Evolutionary conservation across 2,329 filamentous ascomycete species (phyloP).

Genomic region (Trichoderma harzianum): DNA sequence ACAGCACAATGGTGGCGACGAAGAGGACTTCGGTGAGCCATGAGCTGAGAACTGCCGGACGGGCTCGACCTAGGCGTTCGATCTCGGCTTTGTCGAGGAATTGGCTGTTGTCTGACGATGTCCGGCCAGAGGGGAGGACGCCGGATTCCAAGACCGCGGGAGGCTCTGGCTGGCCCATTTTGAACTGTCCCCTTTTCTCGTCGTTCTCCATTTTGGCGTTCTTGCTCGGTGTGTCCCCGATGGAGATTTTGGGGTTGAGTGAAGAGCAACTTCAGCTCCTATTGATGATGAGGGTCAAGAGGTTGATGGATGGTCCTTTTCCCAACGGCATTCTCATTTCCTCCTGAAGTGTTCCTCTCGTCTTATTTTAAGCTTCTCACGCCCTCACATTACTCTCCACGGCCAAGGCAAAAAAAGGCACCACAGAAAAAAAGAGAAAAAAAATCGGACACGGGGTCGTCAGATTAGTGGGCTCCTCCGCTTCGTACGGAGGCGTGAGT

Average conservation of each 20-base stretch:
- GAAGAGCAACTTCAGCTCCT: neutral
- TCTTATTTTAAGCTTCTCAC: neutral
- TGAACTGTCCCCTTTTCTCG: neutral
- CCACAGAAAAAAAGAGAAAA: neutral
- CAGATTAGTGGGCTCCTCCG: neutral
- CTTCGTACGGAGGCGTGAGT: neutral
- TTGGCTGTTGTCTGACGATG: neutral
- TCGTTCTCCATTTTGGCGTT: neutral
- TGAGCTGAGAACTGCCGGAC: constrained; percentile 54
- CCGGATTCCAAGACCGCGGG: neutral
- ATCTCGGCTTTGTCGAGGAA: constrained; percentile 37
- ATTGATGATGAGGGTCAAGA: neutral
- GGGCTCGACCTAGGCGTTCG: constrained; percentile 59
- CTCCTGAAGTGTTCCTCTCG: neutral
- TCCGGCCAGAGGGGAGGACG: constrained; percentile 2
- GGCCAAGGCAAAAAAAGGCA: neutral
- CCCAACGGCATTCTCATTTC: neutral
- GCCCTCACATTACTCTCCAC: neutral
- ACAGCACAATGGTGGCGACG: constrained; percentile 58
- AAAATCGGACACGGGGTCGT: neutral
- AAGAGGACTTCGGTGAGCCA: constrained; percentile 58
- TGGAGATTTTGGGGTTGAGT: too few species aligned
- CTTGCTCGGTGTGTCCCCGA: neutral
- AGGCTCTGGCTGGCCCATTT: constrained; percentile 6
- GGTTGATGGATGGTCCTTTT: neutral